phyloP scores from a whole-genome alignment of 1,139 yeast species.

The Nematodospora anomalae region DNA sequence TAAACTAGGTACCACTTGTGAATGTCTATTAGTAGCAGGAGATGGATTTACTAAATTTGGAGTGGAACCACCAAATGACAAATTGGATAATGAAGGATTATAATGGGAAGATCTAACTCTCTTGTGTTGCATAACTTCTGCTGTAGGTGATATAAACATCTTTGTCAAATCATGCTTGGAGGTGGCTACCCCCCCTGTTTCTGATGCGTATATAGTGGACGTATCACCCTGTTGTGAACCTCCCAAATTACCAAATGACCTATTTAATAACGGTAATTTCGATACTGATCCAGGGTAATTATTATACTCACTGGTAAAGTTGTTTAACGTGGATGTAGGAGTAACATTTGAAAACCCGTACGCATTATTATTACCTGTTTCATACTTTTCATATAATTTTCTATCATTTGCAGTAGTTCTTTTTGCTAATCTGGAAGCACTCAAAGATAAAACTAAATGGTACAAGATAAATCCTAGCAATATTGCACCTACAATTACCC shows the following conservation, averaged over 20 bases:
- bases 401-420: slow-evolving; percentile 33
- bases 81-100: slow-evolving; percentile 22
- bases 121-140: slow-evolving; percentile 61
- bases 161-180: slow-evolving; percentile 45
- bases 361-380: slow-evolving; percentile 35
- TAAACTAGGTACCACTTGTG: slow-evolving; percentile 37
- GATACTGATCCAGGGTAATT: slow-evolving; percentile 29
- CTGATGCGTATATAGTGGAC: slow-evolving; percentile 40
- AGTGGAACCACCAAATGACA: slow-evolving; percentile 28
- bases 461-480: slow-evolving; percentile 44
- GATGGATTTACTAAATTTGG: slow-evolving; percentile 25
- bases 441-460: slow-evolving; percentile 36
- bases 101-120: slow-evolving; percentile 27
- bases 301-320: slow-evolving; percentile 21
- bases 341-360: slow-evolving; percentile 28
- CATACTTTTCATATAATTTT: slow-evolving; percentile 39
- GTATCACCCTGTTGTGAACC: slow-evolving; percentile 38
- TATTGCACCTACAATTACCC: slow-evolving; percentile 62
- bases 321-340: slow-evolving; percentile 21
- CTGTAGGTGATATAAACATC: slow-evolving; percentile 78
- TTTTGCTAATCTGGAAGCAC: slow-evolving; percentile 43
- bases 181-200: slow-evolving; percentile 32
- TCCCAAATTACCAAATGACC: slow-evolving; percentile 14
- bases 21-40: slow-evolving; percentile 31
- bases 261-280: slow-evolving; percentile 38